Evolutionary conservation across 345 rosid species (phyloP), one percentile per base, ranked within the genome.

Genomic region (Isatis tinctoria): DNA sequence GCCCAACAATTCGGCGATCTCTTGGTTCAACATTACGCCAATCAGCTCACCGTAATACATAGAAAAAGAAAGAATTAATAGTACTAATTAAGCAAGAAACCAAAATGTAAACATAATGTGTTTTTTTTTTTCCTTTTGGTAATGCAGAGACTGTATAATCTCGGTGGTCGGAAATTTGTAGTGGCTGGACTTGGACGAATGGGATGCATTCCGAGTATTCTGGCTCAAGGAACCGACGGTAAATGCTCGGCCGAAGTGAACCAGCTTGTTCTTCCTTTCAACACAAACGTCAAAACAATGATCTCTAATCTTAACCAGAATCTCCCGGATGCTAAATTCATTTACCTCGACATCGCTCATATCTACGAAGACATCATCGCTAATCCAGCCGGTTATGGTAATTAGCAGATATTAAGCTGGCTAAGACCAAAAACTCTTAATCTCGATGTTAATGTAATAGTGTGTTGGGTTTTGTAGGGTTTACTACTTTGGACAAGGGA

Each of bases 191-290:
- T 95, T 20, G 97, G 98, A 61, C 67, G 83, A 60, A 92, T 95
- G 99, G 99, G 99, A 18, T 95, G 99, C 60, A 95, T 95, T 30
- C 99, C 98, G 0, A 95, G 99, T 82, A 90, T 92, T 62, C n/a
- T 92, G 63, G 92, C 99, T 2, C 98, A 88, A 68, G 89, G 77
- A 80, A 69, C 85, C 10, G 68, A 60, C 0, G 96, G 96, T 47
- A 48, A 61, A 18, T 95, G 99, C 80, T 95, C 98, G 0, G 91
- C 87, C 1, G 93, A 83, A 69, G 98, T 92, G 24, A 92, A 95
- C 82, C 84, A 78, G 54, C 91, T 89, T 4, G 83, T 88, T 37
- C 63, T 82, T 60, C 99, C 96, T 20, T 95, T 92, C 79, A 90
- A 95, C 71, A 74, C 84, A 18, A 92, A 95, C 22, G 89, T 89